Conservation (phyloP, 129 eudicot species). For the Tagetes patula region DNA sequence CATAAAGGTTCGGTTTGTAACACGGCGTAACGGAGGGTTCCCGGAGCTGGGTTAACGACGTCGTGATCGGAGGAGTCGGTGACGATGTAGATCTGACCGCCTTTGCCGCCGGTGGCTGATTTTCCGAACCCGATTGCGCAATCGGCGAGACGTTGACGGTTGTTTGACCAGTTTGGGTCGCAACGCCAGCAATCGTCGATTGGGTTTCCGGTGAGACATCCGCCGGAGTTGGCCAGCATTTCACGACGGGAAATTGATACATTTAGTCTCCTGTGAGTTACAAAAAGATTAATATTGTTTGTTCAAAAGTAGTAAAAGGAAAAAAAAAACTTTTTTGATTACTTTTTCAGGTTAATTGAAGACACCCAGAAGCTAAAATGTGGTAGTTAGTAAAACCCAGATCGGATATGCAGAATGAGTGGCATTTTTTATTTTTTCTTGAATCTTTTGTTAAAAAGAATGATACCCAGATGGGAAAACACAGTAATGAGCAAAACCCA, state of each 20-base stretch:
- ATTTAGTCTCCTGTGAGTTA: conserved; percentile 58
- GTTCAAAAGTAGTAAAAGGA: no score
- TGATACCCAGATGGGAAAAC: conserved; percentile 25
- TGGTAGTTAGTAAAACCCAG: conserved; percentile 24
- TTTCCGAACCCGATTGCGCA: conserved; percentile 91
- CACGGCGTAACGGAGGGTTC: conserved; percentile 87
- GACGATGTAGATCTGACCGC: conserved; percentile 85
- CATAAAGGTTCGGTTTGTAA: conserved; percentile 84
- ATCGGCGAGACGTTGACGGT: conserved; percentile 83
- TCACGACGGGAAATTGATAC: conserved; percentile 62
- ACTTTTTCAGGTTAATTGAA: background rate
- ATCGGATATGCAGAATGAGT: background rate
- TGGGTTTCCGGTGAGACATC: conserved; percentile 86
- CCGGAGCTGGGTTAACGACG: conserved; percentile 73
- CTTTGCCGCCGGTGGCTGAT: conserved; percentile 78
- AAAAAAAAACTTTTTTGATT: no score
- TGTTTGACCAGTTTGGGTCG: conserved; percentile 80
- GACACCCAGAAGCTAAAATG: conserved; percentile 7
- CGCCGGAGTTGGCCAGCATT: conserved; percentile 32
- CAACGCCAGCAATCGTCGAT: conserved; percentile 97
- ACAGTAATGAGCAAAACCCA: conserved; percentile 30
- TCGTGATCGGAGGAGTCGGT: conserved; percentile 91
- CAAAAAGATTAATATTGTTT: background rate
- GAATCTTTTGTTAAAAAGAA: background rate
- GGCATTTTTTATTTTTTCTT: background rate